Conservation (phyloP, 2,329 filamentous ascomycete species). For the Penicillium sp. region DNA sequence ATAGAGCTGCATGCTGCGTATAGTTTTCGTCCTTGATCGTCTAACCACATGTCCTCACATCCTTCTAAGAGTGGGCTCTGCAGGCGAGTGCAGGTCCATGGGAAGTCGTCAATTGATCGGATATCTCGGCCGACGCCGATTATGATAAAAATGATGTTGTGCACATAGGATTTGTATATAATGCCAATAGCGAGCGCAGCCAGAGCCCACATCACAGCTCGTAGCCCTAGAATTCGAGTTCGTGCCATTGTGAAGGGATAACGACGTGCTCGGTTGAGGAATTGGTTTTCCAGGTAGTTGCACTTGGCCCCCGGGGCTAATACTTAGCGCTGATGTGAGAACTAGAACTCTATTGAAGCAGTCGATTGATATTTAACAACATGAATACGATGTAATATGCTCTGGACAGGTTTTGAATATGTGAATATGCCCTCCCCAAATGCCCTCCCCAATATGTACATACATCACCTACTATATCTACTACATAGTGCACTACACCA, state of each 20-base stretch:
- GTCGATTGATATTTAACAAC: not conserved
- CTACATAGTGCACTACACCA: too few relatives aligned
- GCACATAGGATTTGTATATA: not conserved
- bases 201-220: not conserved
- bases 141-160: not conserved
- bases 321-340: constrained; percentile 27
- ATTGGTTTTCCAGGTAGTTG: not conserved
- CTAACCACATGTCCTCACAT: constrained; percentile 33
- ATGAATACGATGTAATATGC: not conserved
- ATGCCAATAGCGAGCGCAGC: not conserved
- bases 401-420: not conserved
- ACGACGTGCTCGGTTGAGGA: not conserved
- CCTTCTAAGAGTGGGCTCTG: constrained; percentile 27
- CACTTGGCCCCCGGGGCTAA: not conserved
- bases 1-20: not conserved
- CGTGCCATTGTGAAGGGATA: not conserved
- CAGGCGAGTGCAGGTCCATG: constrained; percentile 26
- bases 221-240: not conserved
- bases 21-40: constrained; percentile 9
- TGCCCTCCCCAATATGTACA: too few relatives aligned
- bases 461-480: too few relatives aligned
- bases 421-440: too few relatives aligned
- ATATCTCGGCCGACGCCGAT: constrained; percentile 20
- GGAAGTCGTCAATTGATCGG: constrained; percentile 32
- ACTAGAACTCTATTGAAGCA: constrained; percentile 27